phyloP scores from a whole-genome alignment of 148 eudicot species.

The Dysphania ambrosioides region DNA sequence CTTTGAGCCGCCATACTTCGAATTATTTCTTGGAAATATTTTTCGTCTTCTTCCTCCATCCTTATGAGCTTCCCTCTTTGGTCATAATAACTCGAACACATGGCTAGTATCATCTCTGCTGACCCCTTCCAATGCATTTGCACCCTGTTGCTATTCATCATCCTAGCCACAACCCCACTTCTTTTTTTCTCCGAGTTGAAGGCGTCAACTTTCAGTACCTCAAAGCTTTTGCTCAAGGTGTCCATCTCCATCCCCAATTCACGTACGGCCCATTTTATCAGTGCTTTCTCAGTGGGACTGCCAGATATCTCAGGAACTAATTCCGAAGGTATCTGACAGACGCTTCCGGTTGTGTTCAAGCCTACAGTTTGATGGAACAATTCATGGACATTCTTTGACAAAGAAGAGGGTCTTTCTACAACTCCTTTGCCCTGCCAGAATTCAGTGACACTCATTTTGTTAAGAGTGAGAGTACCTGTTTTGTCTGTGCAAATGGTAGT shows the following conservation, averaged over 20 bases:
- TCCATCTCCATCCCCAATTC: slow-evolving; percentile 34
- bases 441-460: slow-evolving; percentile 32
- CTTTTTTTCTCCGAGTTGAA: slow-evolving; percentile 42
- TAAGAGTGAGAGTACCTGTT: slow-evolving; percentile 47
- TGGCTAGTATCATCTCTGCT: slow-evolving; percentile 43
- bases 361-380: slow-evolving; percentile 24
- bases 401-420: background rate
- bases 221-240: slow-evolving; percentile 14
- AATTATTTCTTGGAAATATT: slow-evolving; percentile 23
- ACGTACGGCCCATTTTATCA: slow-evolving; percentile 38
- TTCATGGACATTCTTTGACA: slow-evolving; percentile 6
- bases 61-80: slow-evolving; percentile 14
- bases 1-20: slow-evolving; percentile 39
- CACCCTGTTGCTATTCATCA: background rate
- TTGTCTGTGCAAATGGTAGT: slow-evolving; percentile 51
- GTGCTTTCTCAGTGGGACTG: slow-evolving; percentile 45
- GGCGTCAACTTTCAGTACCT: slow-evolving; percentile 35
- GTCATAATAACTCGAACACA: slow-evolving; percentile 35
- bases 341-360: slow-evolving; percentile 33
- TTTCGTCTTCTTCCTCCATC: slow-evolving; percentile 22
- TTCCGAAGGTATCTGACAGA: slow-evolving; percentile 2
- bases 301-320: slow-evolving; percentile 33
- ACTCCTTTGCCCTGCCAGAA: slow-evolving; percentile 26
- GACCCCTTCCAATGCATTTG: slow-evolving; percentile 50
- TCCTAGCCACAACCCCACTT: slow-evolving; percentile 31